Percentiles rank a stretch among this genome's conserved stretches.
Conservation (phyloP, 2,329 filamentous ascomycete genomes). For the Massarina eburnea region DNA sequence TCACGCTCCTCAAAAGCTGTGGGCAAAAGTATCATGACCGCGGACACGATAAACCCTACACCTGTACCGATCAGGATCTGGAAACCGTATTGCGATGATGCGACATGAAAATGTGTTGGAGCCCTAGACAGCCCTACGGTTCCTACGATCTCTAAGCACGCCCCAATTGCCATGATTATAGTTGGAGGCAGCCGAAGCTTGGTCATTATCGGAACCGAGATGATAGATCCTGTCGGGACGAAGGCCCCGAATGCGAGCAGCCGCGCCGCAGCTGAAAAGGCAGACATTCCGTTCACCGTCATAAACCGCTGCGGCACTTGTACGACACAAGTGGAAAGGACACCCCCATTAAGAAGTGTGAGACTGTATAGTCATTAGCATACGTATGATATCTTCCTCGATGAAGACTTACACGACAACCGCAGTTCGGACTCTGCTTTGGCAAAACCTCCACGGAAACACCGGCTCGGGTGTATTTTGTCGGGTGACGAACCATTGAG, state of each 20-base stretch:
- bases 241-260: constrained; percentile 17
- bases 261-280: constrained; percentile 11
- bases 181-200: constrained; percentile 6
- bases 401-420: constrained; percentile 11
- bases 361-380: constrained; percentile 6
- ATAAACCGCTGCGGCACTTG: constrained; percentile 22
- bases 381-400: background rate
- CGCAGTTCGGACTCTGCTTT: constrained; percentile 4
- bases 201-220: constrained; percentile 9
- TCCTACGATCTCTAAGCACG: background rate
- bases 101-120: background rate
- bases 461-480: constrained; percentile 14
- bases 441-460: constrained; percentile 18
- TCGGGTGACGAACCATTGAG: constrained; percentile 16
- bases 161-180: constrained; percentile 8
- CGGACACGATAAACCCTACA: background rate
- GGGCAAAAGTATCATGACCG: background rate
- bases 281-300: constrained; percentile 10
- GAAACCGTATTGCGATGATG: constrained; percentile 5
- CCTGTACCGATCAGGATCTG: constrained; percentile 4
- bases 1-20: background rate
- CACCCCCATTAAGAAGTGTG: constrained; percentile 11
- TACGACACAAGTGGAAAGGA: constrained; percentile 11
- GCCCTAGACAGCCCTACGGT: background rate
- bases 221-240: constrained; percentile 8